phyloP scores from a whole-genome alignment of 306 rosid species.

The Trichosanthes truncata region DNA sequence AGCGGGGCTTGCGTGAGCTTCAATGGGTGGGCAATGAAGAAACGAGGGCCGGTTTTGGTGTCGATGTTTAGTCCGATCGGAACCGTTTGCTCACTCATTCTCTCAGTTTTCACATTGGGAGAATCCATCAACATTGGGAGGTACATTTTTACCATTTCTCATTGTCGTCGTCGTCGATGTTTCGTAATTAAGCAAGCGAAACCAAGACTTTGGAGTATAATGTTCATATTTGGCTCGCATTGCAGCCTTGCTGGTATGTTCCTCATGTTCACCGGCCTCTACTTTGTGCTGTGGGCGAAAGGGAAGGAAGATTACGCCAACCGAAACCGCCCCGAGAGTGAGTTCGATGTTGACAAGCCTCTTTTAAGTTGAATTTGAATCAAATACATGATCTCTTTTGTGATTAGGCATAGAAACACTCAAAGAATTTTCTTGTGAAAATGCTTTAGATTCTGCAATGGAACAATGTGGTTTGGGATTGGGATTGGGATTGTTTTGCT shows the following conservation, averaged over 20 bases:
- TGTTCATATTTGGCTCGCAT: neutral
- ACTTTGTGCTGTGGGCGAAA: constrained; percentile 88
- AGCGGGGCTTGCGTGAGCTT: constrained; percentile 62
- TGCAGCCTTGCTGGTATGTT: constrained; percentile 79
- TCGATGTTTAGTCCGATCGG: constrained; percentile 77
- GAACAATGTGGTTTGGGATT: neutral
- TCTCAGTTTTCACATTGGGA: constrained; percentile 39
- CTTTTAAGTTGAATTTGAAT: constrained; percentile 38
- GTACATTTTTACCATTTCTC: constrained; percentile 14
- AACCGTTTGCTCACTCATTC: constrained; percentile 60
- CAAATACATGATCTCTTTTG: neutral
- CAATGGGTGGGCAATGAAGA: constrained; percentile 83
- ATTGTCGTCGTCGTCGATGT: neutral
- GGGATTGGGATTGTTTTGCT: constrained; percentile 1
- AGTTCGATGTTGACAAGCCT: constrained; percentile 58
- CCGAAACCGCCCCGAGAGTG: constrained; percentile 29
- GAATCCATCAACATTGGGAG: constrained; percentile 53
- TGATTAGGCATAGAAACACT: neutral
- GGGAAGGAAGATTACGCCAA: constrained; percentile 46
- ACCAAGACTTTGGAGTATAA: neutral
- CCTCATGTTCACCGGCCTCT: constrained; percentile 79
- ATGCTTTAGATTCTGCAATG: neutral
- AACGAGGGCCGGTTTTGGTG: constrained; percentile 81
- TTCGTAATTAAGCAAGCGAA: neutral
- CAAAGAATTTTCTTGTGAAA: neutral